Evolutionary conservation across 2,329 filamentous ascomycete species (phyloP), one percentile per base, ranked within the genome.

Genomic region (Sarocladiaceae sp.): DNA sequence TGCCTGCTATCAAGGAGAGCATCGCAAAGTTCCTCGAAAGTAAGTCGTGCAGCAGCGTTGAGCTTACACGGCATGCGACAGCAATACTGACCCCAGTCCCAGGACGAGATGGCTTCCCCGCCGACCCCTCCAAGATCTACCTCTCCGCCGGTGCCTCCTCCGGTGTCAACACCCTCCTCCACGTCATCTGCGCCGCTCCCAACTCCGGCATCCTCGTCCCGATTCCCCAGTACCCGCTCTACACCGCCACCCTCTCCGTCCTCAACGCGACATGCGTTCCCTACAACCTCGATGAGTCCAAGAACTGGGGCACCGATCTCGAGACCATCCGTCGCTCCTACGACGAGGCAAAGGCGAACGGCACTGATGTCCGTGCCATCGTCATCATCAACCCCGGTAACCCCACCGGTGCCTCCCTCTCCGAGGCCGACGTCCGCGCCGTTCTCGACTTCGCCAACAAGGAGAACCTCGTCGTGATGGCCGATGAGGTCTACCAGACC

Each of bases 341-440:
- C 60, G 73, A 80, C 46, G 80, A 87, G 60, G 91, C 90, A 51
- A 80, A 83, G 61, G 69, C 72, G 44, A 78, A 87, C 43, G 90
- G 89, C 50, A 83, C 82, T 48, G 89, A 97, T 55, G 87, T 96
- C 44, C 88, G 90, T 57, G 87, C 88, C 55, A 89, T 98, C 55
- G 91, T 93, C 53, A 84, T 98, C 57, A 98, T 98, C 73, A 98
- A 98, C 76, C 93, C 93, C 0, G 93, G 93, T 48, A 98, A 98
- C 70, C 93, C 93, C 3, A 98, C 93, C 2, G 93, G 93, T 53
- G 88, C 89, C 42, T 93, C 84, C 44, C 78, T 98, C 15, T 73
- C 83, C 27, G 77, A 85, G 52, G 75, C 80, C 16, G 88, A 96
- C 58, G 82, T 98, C 64, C 81, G 83, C 58, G 75, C 77, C 43